Evolutionary conservation across 768 basidiomycete species (phyloP), one percentile per base, ranked within the genome.

Genomic region (Pleurotus tuoliensis): DNA sequence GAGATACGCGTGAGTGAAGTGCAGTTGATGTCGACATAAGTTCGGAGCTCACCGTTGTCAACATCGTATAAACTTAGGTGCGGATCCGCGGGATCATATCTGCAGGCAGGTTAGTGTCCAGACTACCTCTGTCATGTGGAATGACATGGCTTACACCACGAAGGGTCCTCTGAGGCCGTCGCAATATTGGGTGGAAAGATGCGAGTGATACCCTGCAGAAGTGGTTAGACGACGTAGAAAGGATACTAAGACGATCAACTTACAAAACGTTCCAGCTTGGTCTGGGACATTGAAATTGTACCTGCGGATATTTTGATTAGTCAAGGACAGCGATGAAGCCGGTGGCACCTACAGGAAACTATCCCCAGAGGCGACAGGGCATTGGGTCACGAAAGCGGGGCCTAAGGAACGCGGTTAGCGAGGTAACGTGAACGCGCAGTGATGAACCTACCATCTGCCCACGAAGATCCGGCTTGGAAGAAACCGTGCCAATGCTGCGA

Each of bases 171-270:
- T 30, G n/a, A 58, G 56, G 22, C 76, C 76, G 39, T 77, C 76
- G 34, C 76, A 77, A 50, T 76, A 77, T 60, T 77, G 76, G 20
- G 75, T 76, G 48, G 56, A 47, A 20, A 60, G 27, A 57, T 60
- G 59, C 9, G 50, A 40, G 22, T 47, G 43, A 39, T 34, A 47
- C 51, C 22, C 34, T 57, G 39, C 13, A 8, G 7, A 30, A 30
- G 30, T 30, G 30, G 30, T 30, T 5, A 30, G 11, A 11, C 8
- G 30, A 11, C 7, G 30, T 3, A 25, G 24, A 11, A 8, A 30
- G 7, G 30, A 30, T 11, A 30, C 9, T 8, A 30, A 8, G 9
- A 30, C 7, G 8, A 34, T 11, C 30, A 8, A 53, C 51, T 40
- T 41, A 53, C 51, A 81, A 53, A 62, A 72, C 1, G 71, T 74